Conservation (phyloP, 768 basidiomycete genomes). For the Guyanaporus albipodus region DNA sequence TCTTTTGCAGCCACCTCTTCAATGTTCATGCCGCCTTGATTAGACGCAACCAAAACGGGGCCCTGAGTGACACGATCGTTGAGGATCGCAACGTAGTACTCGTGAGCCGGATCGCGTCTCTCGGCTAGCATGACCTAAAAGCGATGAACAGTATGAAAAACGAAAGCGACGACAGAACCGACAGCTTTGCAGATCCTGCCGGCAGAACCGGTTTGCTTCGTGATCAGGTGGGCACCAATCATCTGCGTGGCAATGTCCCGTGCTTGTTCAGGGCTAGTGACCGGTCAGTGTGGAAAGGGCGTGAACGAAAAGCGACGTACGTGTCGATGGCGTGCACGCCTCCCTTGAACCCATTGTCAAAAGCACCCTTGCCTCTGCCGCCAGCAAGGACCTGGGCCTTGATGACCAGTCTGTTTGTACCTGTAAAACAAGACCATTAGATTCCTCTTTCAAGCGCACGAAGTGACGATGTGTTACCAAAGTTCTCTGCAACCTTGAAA, state of each 20-base stretch:
- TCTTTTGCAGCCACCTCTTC: slow-evolving; percentile 98
- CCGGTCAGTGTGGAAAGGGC: slow-evolving; percentile 7
- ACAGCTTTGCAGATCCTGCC: slow-evolving; percentile 96
- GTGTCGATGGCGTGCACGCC: slow-evolving; percentile 93
- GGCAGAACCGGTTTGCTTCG: slow-evolving; percentile 93
- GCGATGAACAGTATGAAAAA: slow-evolving; percentile 13
- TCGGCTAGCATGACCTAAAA: slow-evolving; percentile 95
- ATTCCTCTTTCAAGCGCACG: background rate
- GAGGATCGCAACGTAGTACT: slow-evolving; percentile 96
- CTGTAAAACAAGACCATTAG: slow-evolving; percentile 38
- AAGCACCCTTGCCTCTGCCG: slow-evolving; percentile 96
- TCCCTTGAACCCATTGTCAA: slow-evolving; percentile 93
- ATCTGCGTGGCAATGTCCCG: slow-evolving; percentile 85
- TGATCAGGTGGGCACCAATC: slow-evolving; percentile 94
- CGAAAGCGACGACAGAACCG: slow-evolving; percentile 26
- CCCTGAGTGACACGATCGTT: slow-evolving; percentile 90
- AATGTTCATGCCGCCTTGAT: slow-evolving; percentile 99
- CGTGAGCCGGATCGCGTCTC: slow-evolving; percentile 87
- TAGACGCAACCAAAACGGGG: slow-evolving; percentile 89
- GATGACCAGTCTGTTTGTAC: slow-evolving; percentile 79
- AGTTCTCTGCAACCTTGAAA: slow-evolving; percentile 80
- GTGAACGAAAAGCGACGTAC: slow-evolving; percentile 38
- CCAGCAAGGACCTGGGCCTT: slow-evolving; percentile 99
- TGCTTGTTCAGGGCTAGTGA: slow-evolving; percentile 75
- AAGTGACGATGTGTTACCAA: slow-evolving; percentile 50